Evolutionary conservation across 2,329 filamentous ascomycete species (phyloP).

Genomic region (Penicillium decumbens): DNA sequence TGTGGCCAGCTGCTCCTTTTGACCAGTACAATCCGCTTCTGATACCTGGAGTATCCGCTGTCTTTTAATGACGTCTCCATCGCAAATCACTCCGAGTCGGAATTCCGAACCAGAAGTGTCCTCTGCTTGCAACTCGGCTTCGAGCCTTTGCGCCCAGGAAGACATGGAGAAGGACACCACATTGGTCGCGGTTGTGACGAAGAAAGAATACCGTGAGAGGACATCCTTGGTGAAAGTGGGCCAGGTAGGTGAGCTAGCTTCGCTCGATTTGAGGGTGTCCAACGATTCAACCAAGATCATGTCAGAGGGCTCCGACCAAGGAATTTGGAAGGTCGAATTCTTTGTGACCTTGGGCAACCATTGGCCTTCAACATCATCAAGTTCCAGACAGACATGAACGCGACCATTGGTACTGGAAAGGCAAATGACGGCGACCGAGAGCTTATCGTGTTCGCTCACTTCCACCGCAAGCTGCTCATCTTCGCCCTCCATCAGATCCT

Average conservation of each 20-base stretch:
- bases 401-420: slow-evolving; percentile 53
- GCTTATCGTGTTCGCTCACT: slow-evolving; percentile 45
- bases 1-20: slow-evolving; percentile 40
- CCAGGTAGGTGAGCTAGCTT: slow-evolving; percentile 33
- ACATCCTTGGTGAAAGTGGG: slow-evolving; percentile 56
- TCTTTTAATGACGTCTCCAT: slow-evolving; percentile 47
- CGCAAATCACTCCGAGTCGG: slow-evolving; percentile 53
- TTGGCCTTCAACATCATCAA: slow-evolving; percentile 59
- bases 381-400: slow-evolving; percentile 57
- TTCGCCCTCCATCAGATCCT: slow-evolving; percentile 50
- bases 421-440: slow-evolving; percentile 56
- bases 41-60: slow-evolving; percentile 46
- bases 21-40: slow-evolving; percentile 24
- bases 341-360: slow-evolving; percentile 53
- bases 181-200: slow-evolving; percentile 52
- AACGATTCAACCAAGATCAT: slow-evolving; percentile 45
- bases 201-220: slow-evolving; percentile 55
- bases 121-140: slow-evolving; percentile 52
- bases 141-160: slow-evolving; percentile 54
- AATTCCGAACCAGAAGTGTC: slow-evolving; percentile 52
- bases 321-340: slow-evolving; percentile 37
- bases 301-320: slow-evolving; percentile 41
- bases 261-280: slow-evolving; percentile 34
- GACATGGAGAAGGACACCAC: slow-evolving; percentile 54
- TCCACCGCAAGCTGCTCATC: slow-evolving; percentile 45